Conservation (phyloP, 2,329 filamentous ascomycete species). For the Verticillium nubilum region DNA sequence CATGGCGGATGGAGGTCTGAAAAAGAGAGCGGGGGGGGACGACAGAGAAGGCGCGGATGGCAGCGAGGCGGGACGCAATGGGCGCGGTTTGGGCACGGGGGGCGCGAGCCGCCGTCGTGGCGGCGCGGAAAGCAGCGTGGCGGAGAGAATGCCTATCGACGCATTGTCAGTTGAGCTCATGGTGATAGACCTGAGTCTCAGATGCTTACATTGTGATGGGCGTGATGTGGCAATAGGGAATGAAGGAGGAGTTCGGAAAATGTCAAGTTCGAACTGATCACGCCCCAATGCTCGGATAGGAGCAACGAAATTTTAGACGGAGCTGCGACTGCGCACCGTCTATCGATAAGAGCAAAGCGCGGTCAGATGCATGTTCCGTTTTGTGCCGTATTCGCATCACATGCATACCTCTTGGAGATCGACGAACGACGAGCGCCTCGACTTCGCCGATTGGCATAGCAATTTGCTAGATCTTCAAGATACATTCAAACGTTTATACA, state of each 20-base stretch:
- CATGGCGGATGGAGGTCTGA: slow-evolving; percentile 1
- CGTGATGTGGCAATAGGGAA: neutral
- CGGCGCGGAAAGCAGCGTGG: slow-evolving; percentile 4
- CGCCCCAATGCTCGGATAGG: neutral
- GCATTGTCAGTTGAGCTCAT: neutral
- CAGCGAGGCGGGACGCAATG: slow-evolving; percentile 2
- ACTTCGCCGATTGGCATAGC: too few relatives aligned
- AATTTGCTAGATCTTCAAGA: too few relatives aligned
- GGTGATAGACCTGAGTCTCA: neutral
- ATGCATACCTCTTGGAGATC: neutral
- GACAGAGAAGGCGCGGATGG: slow-evolving; percentile 1
- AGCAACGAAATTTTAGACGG: neutral
- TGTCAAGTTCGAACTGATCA: neutral
- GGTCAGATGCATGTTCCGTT: neutral
- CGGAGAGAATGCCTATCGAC: slow-evolving; percentile 9
- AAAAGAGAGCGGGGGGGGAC: slow-evolving; percentile 7
- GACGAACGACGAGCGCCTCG: neutral
- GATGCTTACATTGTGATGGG: neutral
- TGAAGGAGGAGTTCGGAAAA: neutral
- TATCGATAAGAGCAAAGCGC: neutral
- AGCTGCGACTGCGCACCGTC: neutral
- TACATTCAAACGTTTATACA: neutral
- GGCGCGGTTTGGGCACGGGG: slow-evolving; percentile 5
- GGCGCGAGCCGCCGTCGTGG: neutral
- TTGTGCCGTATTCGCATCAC: neutral